Evolutionary conservation across 768 basidiomycete species (phyloP).

Genomic region (Suillus placidus): DNA sequence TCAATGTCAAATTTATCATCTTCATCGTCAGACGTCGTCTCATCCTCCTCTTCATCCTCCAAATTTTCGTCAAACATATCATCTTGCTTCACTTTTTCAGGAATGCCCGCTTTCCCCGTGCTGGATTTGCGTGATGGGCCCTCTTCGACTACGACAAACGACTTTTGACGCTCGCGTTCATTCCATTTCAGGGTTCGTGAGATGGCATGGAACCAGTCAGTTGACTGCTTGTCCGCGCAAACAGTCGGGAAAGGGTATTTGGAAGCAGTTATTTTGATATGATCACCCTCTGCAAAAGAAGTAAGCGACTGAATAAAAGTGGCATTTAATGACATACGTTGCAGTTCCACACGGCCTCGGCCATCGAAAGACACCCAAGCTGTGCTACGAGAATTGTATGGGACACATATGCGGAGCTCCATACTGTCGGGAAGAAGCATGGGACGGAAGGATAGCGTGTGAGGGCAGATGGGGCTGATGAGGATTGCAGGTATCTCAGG

Average conservation of each 20-base stretch:
- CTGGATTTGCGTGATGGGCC: conserved; percentile 52
- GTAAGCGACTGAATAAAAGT: not conserved
- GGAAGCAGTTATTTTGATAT: conserved; percentile 97
- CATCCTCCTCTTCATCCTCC: conserved; percentile 51
- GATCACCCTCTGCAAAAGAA: conserved; percentile 83
- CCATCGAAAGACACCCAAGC: conserved; percentile 99
- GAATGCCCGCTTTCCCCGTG: conserved; percentile 19
- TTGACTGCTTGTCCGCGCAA: conserved; percentile 95
- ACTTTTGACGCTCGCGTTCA: conserved; percentile 97
- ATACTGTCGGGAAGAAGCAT: conserved; percentile 99
- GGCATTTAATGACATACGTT: conserved; percentile 61
- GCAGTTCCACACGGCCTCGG: conserved; percentile 91
- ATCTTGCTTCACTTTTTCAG: conserved; percentile 16
- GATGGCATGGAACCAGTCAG: conserved; percentile 98
- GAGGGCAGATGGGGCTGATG: conserved; percentile 97
- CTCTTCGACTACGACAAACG: conserved; percentile 97
- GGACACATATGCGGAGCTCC: conserved; percentile 98
- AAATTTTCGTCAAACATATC: conserved; percentile 36
- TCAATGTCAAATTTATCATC: conserved; percentile 91
- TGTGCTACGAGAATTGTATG: conserved; percentile 96
- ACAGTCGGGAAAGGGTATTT: conserved; percentile 99
- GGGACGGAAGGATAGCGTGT: conserved; percentile 97
- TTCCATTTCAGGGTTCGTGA: conserved; percentile 99
- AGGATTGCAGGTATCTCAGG: conserved; percentile 96
- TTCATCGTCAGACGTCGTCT: conserved; percentile 60